Conservation (phyloP, 2,329 filamentous ascomycete genomes). For the Penicillium sclerotigenum region DNA sequence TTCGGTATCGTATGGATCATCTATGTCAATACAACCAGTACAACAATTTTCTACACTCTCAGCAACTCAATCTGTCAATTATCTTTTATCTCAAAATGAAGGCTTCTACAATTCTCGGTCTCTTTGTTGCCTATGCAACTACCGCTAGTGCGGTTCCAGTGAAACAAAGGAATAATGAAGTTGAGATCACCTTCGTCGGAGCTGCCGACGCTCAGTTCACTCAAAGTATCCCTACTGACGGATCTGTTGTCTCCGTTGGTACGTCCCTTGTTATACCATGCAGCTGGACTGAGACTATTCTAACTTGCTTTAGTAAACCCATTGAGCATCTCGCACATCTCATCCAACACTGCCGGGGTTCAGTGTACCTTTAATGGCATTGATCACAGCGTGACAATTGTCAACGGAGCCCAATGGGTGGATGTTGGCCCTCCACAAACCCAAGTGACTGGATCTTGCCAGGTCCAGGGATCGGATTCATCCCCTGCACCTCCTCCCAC, state of each 20-base stretch:
- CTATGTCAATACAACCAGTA: neutral
- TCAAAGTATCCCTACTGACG: slow-evolving; percentile 10
- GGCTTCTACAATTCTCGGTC: neutral
- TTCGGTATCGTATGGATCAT: neutral
- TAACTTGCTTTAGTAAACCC: slow-evolving; percentile 6
- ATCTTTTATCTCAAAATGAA: neutral
- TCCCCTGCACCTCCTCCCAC: neutral
- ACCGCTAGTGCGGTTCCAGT: neutral
- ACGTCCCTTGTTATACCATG: neutral
- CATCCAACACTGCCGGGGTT: slow-evolving; percentile 14
- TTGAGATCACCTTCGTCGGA: slow-evolving; percentile 12
- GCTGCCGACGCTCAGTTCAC: slow-evolving; percentile 12
- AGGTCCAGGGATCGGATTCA: neutral
- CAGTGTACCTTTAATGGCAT: slow-evolving; percentile 26
- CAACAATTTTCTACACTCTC: neutral
- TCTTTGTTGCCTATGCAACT: neutral
- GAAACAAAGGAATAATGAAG: neutral
- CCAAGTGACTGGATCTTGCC: slow-evolving; percentile 17
- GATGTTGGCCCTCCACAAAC: slow-evolving; percentile 32
- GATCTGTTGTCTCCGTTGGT: slow-evolving; percentile 3
- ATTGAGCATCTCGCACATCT: slow-evolving; percentile 26
- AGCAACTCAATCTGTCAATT: neutral
- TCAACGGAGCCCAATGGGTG: slow-evolving; percentile 21
- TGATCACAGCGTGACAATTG: slow-evolving; percentile 20
- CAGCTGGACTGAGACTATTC: neutral